Conservation (phyloP, 805 yeast genomes). For the Monosporozyma unispora region DNA sequence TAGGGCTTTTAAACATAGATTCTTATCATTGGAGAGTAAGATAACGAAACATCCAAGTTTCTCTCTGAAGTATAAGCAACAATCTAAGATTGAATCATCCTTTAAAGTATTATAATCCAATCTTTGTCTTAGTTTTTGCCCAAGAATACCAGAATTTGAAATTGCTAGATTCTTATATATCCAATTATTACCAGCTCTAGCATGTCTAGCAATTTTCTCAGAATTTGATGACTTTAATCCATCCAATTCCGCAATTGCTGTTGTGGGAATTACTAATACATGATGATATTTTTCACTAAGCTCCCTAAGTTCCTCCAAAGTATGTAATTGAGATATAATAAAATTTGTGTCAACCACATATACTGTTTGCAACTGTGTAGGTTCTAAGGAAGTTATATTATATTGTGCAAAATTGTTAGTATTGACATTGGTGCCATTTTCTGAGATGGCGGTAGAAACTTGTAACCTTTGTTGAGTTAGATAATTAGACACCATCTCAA, state of each 20-base stretch:
- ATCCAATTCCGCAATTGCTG: constrained; percentile 73
- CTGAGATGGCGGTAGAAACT: neutral
- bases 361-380: constrained; percentile 21
- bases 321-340: constrained; percentile 53
- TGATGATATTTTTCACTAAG: constrained; percentile 37
- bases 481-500: constrained; percentile 36
- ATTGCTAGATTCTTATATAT: constrained; percentile 51
- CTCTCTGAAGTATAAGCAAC: constrained; percentile 57
- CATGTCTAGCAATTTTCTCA: constrained; percentile 43
- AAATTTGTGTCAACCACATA: constrained; percentile 81
- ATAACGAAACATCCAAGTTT: constrained; percentile 40
- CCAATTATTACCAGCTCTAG: constrained; percentile 75
- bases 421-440: neutral
- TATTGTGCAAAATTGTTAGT: neutral
- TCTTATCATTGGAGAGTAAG: constrained; percentile 72
- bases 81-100: constrained; percentile 82
- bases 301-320: constrained; percentile 44
- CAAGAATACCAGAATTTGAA: constrained; percentile 42
- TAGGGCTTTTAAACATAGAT: constrained; percentile 70
- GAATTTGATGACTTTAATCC: constrained; percentile 50
- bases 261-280: constrained; percentile 55
- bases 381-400: neutral
- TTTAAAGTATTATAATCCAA: constrained; percentile 39
- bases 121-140: constrained; percentile 53
- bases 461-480: constrained; percentile 25